Base-by-base conservation (phyloP, 108 stramenopile species). In the Pseudonitzschia multiseries region DNA sequence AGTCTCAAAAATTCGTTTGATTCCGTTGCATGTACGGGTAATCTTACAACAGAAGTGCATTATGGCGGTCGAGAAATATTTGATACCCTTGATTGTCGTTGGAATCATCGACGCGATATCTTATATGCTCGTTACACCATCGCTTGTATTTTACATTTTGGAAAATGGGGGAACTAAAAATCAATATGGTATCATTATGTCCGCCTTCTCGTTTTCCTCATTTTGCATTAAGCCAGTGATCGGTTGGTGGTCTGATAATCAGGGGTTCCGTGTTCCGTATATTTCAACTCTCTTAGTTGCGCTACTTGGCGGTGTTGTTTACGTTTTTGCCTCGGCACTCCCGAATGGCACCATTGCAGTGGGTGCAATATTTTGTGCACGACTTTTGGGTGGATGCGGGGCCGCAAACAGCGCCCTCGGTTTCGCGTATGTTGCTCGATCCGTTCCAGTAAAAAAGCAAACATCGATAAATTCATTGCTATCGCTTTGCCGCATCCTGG, bases 71-170 rank as follows among this genome's bases (percentile, higher is more conserved):
- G 36, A 59, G 29, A 59, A 59, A 27, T 59, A 59, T 59, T 26
- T 81, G 51, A 22, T 84, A 5, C 83, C 83, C 1, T 72, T 89
- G 33, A 78, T 83, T 50, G 26, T 79, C 4, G 61, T 85, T 41
- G 83, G 83, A 26, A 33, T 87, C 28, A 85, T 87, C 21, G 91
- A 92, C 63, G 42, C 83, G 46, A 77, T 92, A 28, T 86, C 85
- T n/a, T 88, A 79, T 65, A 92, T 92, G 91, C 80, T 86, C 21
- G 86, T 89, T 9, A 72, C 87, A 20, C 91, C 91, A 14, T 88
- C 87, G 3, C 66, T 92, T n/a, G 78, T 87, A 40, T 89, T 92
- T 83, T 92, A 92, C 75, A 82, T 92, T 20, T 52, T 63, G 33
- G 57, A 79, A 67, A n/a, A 73, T n/a, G 88, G 88, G 13, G 91